A percentile compares a stretch with the other conserved stretches of the same genome.
phyloP scores from a whole-genome alignment of 2,329 filamentous ascomycete genomes.

The Trichoderma endophyticum region DNA sequence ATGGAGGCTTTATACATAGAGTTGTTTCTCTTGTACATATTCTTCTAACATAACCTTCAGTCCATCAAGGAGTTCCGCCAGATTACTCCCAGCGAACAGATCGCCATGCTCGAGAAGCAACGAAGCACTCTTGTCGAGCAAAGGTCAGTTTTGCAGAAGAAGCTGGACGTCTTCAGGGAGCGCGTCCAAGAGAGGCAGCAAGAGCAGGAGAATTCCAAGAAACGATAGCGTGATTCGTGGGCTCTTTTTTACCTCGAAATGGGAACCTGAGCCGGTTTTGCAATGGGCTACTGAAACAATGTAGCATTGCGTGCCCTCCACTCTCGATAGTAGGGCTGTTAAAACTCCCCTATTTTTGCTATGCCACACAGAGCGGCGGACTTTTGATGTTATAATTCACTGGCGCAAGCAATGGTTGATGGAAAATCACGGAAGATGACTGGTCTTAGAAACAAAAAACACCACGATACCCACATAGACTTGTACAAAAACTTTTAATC shows the following conservation, averaged over 20 bases:
- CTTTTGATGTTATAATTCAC: neutral
- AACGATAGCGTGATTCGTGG: neutral
- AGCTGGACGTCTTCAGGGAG: slow-evolving; percentile 40
- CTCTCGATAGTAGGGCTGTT: neutral
- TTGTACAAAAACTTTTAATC: neutral
- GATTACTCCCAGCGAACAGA: slow-evolving; percentile 42
- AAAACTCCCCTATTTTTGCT: too few species aligned
- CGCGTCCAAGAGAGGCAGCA: slow-evolving; percentile 38
- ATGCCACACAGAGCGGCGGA: neutral
- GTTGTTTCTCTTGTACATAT: too few species aligned
- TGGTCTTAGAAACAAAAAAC: neutral
- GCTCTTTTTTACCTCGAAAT: too few species aligned
- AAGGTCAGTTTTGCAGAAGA: slow-evolving; percentile 40
- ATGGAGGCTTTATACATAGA: too few species aligned
- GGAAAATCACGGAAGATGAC: neutral
- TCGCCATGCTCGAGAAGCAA: slow-evolving; percentile 43
- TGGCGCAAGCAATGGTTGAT: neutral
- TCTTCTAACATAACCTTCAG: slow-evolving; percentile 20
- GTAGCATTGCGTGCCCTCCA: too few species aligned
- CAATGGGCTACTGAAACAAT: neutral
- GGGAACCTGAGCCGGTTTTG: neutral
- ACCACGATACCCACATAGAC: slow-evolving; percentile 5
- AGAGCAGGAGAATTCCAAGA: slow-evolving; percentile 24
- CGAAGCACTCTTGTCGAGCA: slow-evolving; percentile 39
- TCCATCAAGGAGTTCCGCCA: slow-evolving; percentile 38